Evolutionary conservation across 306 rosid species (phyloP).

Genomic region (Begonia loranthoides): DNA sequence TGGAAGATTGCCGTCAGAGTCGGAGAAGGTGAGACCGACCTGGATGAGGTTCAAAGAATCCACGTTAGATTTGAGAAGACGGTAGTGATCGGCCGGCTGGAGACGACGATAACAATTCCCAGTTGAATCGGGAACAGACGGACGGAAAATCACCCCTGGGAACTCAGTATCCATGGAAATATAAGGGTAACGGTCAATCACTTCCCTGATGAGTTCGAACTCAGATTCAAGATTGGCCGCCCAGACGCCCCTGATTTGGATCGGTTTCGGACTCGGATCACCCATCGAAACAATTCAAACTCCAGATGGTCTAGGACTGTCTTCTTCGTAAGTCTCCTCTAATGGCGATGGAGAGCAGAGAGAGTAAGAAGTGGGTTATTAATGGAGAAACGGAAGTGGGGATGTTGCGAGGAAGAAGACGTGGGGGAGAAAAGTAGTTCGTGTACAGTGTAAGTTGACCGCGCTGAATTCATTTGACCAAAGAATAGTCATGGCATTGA

Average conservation of each 20-base stretch:
- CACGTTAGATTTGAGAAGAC: constrained; percentile 52
- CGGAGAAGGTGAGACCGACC: constrained; percentile 65
- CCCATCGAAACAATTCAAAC: constrained; percentile 2
- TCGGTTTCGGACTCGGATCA: constrained; percentile 9
- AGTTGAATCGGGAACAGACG: constrained; percentile 4
- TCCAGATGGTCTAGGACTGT: neutral
- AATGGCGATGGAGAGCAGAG: neutral
- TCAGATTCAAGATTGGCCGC: constrained; percentile 39
- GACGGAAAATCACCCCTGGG: constrained; percentile 42
- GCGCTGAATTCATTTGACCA: no score
- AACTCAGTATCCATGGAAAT: constrained; percentile 79
- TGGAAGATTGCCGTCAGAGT: constrained; percentile 52
- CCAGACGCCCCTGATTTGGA: constrained; percentile 54
- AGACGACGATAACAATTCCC: constrained; percentile 10
- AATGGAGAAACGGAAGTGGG: no score
- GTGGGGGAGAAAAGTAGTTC: neutral
- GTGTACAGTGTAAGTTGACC: neutral
- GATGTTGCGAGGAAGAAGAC: neutral
- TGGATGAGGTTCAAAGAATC: constrained; percentile 68
- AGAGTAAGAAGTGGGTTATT: no score
- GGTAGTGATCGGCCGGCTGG: constrained; percentile 45
- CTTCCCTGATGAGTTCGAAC: constrained; percentile 19
- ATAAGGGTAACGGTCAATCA: constrained; percentile 29
- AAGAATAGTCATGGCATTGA: no score
- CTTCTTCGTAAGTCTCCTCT: neutral